Base-by-base conservation (phyloP, 2,329 filamentous ascomycete genomes). In the Alternaria gansuensis region DNA sequence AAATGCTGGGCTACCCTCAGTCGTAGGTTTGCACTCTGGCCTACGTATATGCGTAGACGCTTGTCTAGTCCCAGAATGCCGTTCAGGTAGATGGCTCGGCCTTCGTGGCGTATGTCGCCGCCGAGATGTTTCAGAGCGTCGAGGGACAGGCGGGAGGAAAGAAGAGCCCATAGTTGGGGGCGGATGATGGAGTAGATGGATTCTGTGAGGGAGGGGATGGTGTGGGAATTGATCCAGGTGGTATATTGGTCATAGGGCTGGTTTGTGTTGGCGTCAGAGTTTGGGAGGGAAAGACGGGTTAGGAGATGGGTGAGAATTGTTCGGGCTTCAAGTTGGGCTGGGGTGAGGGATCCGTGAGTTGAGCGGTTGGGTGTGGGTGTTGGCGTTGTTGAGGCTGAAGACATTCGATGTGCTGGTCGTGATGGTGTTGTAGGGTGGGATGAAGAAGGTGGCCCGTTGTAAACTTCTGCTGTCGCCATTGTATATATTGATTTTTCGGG, bases 21-120 rank as follows among this genome's bases (percentile, higher is more conserved):
- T 5, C 67, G 63, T 2, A 77, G 54, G n/a, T 67, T 65, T 1
- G n/a, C 60, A 1, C 70, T 62, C 59, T 78, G 75, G 6, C 75
- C 75, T 9, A 76, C 58, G 57, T 78, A 77, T 8, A 70, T 50
- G 5, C 74, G 66, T 2, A 69, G 52, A 1, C 57, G 37, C 36
- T 65, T 71, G 55, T 75, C 71, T 0, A 71, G 57, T 0, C 72
- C 71, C 0, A 70, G 39, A 6, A 75, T 58, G 13, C 63, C 68
- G 55, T 74, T 61, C 5, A 75, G 51, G 37, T 75, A 76, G 17
- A 75, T 52, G 17, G 62, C 68, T 28, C 67, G 60, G 5, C 58
- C 61, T 49, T 71, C 63, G 40, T 28, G 63, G n/a, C 64, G 68
- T 0, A 70, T 50, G 46, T 75, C 67, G 8, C 69, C 72, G 3